Base-by-base conservation (phyloP, 2,329 filamentous ascomycete species). In the Fusarium begoniae region DNA sequence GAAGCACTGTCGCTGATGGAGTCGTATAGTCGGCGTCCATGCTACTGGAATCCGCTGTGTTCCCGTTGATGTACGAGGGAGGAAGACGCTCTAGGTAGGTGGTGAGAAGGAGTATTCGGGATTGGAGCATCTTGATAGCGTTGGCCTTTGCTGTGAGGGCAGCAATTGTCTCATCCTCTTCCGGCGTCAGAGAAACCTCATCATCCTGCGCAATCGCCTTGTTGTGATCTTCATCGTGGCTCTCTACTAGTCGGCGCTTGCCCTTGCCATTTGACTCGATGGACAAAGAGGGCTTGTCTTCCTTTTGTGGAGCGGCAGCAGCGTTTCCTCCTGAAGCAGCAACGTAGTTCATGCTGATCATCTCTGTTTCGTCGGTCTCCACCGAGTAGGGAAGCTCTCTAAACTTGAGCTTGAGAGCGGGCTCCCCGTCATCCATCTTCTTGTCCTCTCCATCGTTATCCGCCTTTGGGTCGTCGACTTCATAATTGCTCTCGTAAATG, bases 281-380 rank as follows among this genome's bases (percentile, higher is more conserved):
- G 44, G 84, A 83, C 51, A 81, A 80, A 48, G 79, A 79, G 6
- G 81, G 80, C n/a, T 84, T 80, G 64, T 86, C 85, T 64, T 86
- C 85, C 76, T 82, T 84, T 62, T 77, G 73, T 35, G 90, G 85
- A 38, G 90, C 90, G 17, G 93, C 91, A 30, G 95, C 95, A 78
- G 76, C 76, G 38, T 94, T 96, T 54, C 93, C 94, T 53, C 93
- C 93, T 44, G 93, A 94, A 59, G 92, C 91, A 2, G 96, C 95
- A 26, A 99, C 93, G 75, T 95, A 97, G 82, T 98, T 95, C 79
- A 99, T 94, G 76, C 94, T 93, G 75, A 99, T 98, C 95, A 98
- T 98, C 83, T 99, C 96, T 3, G 95, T 95, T 82, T 98, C 95
- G 15, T 94, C 94, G 1, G 95, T 98, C 84, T 98, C 96, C 5